Evolutionary conservation across 257 asterid species (phyloP), one percentile per base, ranked within the genome.

Genomic region (Solanum pennellii): DNA sequence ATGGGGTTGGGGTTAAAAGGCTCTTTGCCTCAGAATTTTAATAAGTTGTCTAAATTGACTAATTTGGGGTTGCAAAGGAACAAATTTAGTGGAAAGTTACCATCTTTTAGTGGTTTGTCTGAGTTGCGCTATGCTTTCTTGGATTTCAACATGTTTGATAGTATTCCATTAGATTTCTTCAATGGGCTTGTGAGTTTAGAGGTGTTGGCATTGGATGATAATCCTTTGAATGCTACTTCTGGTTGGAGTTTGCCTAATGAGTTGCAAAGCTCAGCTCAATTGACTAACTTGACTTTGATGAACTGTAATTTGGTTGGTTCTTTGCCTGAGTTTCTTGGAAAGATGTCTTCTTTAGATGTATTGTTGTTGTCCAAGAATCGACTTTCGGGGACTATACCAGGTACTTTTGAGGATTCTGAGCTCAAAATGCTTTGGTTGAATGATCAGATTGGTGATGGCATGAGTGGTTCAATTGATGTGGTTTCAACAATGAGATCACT

Each of bases 121-220:
- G 88, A 94, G 39, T 91, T 96, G 92, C 82, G 84, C 72, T 92
- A 93, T 77, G 98, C 96, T 14, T 95, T 91, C 88, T 90, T 96
- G 93, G 98, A 96, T 89, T 93, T 90, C 90, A 96, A 96, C 88
- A 47, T 89, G 41, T 95, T 96, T 69, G 97, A 94, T 84, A 87
- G 92, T 12, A 93, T 96, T 89, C 98, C 99, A 14, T 90, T 89
- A 1, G 99, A 96, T 93, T 96, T 96, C 94, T 95, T 96, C 82
- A 82, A 83, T 52, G 98, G 98, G 44, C 96, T 96, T 44, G 91
- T 89, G 82, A 92, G 92, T 93, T 92, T 96, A 87, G 94, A 95
- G 93, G 98, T 93, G 25, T 29, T 96, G 88, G 99, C 99, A 71
- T 87, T 96, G 92, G 99, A 96, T 86, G 14, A 86, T 21, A 94